Evolutionary conservation across 768 basidiomycete species (phyloP), one percentile per base, ranked within the genome.

Genomic region (Boletus vermiculosoides): DNA sequence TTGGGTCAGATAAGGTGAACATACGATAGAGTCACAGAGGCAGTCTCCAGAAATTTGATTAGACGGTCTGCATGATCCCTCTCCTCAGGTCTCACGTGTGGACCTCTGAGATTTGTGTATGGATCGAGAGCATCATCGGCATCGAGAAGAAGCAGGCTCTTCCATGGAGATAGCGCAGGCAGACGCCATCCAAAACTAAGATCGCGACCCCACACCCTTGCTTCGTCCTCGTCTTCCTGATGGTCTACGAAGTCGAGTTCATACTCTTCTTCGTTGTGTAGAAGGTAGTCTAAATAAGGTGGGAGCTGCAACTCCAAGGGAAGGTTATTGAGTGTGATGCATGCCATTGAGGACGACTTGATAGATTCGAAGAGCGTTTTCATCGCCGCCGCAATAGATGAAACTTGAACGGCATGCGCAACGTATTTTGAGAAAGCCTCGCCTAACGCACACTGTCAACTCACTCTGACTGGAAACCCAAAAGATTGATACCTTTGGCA

Each of bases 221-320:
- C 65, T 37, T 78, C 76, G 41, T 78, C 80, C 41, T 82, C 82
- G 45, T 85, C 82, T 20, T 82, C 82, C 23, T 77, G 75, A 20
- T 77, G 73, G 33, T 80, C 77, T 30, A 79, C 67, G 50, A 76
- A 76, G 55, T 87, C 83, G 1, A 73, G 69, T 25, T 84, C 83
- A 30, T 77, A 73, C 28, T 86, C 84, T 46, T 83, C 84, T 56
- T 85, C 81, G 55, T 76, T 82, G 62, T 87, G 87, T 12, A 92
- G 78, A 5, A 94, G 78, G 20, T 78, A 73, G 65, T 91, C 88
- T 15, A 93, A 79, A 61, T 86, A 81, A 1, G 92, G 91, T 2
- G 94, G 94, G 0, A 97, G 83, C 65, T 95, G 90, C 13, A 96
- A 76, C 65, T 94, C 92, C 40, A 98, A 71, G 3, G 91, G 87